phyloP scores from a whole-genome alignment of 2,329 filamentous ascomycete species.

The Sclerotiophoma versabilis region DNA sequence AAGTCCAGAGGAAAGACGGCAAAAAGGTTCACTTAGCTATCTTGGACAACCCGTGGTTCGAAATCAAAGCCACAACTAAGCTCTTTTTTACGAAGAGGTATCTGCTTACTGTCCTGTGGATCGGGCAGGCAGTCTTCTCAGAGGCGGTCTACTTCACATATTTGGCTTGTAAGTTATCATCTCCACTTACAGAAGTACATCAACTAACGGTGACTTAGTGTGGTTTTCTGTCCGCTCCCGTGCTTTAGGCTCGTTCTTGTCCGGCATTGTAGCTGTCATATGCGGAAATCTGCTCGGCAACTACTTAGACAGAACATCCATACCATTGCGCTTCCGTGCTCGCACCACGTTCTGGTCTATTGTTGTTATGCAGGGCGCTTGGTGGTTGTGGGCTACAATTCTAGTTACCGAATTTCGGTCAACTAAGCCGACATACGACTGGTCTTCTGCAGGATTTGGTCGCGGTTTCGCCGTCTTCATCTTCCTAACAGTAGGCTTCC shows the following conservation, averaged over 20 bases:
- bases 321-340: slow-evolving; percentile 63
- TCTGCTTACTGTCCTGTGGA: slow-evolving; percentile 70
- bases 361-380: slow-evolving; percentile 67
- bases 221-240: slow-evolving; percentile 76
- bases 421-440: slow-evolving; percentile 69
- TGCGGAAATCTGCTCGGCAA: slow-evolving; percentile 71
- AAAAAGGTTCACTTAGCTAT: slow-evolving; percentile 67
- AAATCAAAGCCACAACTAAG: slow-evolving; percentile 66
- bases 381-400: slow-evolving; percentile 76
- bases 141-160: slow-evolving; percentile 79
- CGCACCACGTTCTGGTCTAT: slow-evolving; percentile 64
- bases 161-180: slow-evolving; percentile 51
- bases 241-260: slow-evolving; percentile 74
- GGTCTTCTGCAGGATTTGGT: slow-evolving; percentile 69
- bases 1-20: slow-evolving; percentile 72
- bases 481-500: slow-evolving; percentile 71
- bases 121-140: slow-evolving; percentile 73
- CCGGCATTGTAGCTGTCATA: slow-evolving; percentile 70
- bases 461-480: slow-evolving; percentile 71
- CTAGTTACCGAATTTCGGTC: slow-evolving; percentile 67
- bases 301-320: slow-evolving; percentile 66
- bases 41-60: slow-evolving; percentile 61
- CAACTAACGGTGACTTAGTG: slow-evolving; percentile 40
- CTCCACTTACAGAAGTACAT: background rate
- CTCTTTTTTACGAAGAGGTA: slow-evolving; percentile 69